Evolutionary conservation across 805 yeast species (phyloP), one percentile per base, ranked within the genome.

Genomic region (Kregervanrija delftensis): DNA sequence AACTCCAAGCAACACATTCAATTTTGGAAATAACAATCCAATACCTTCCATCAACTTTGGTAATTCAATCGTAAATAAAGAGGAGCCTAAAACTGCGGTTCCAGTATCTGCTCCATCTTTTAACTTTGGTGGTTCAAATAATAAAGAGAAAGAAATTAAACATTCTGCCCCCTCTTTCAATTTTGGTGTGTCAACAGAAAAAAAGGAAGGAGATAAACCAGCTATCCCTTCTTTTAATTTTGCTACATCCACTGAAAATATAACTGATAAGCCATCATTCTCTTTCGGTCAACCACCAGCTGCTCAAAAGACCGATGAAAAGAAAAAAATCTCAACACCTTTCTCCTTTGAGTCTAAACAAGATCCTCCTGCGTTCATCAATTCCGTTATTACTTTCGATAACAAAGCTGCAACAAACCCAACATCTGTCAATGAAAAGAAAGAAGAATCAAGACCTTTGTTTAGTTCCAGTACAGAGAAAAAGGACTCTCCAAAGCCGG

Each of bases 21-120:
- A 22, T 22, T 22, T 22, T 22, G 2, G 6, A 6, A 22, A 22
- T 22, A 22, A 22, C 6, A 22, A 22, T 22, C 8, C 28, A 5
- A 5, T 22, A 6, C 51, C 56, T 34, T 40, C 49, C 8, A 47
- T 54, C 41, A 14, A 41, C 5, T 55, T 55, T 42, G 55, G 54
- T 9, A n/a, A 14, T 13, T n/a, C 35, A 22, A 22, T 14, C 28
- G 8, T 30, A 41, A 17, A 40, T 37, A 15, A 22, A 22, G 28
- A 22, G 6, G 30, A 37, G 14, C 17, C 40, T 34, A n/a, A 37
- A n/a, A 22, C 11, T 52, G 46, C 37, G 47, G 45, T 8, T 11
- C 48, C 3, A 2, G 35, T 13, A 22, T 22, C 28, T 6, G 8
- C 5, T 6, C 8, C 28, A 22, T 22, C 28, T 2, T 22, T 22